Evolutionary conservation across 306 rosid genomes (phyloP).

Genomic region (Malus orientalis): DNA sequence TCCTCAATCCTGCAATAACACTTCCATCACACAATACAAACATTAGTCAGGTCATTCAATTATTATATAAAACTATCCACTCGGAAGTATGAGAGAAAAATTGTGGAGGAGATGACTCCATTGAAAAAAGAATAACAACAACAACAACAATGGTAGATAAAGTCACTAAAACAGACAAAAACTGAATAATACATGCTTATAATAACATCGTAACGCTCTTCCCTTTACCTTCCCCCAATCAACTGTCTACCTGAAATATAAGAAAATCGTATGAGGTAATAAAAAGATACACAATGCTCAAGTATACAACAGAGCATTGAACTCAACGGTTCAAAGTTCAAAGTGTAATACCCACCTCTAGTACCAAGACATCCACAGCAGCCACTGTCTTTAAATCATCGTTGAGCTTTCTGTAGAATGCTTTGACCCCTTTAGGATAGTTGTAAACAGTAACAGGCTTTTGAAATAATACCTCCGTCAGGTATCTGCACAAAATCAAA

Average conservation of each 20-base stretch:
- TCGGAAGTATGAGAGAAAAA: neutral
- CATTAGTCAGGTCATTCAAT: neutral
- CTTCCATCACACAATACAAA: neutral
- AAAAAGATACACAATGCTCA: neutral
- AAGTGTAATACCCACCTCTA: slow-evolving; percentile 49
- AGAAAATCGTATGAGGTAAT: neutral
- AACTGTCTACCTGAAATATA: slow-evolving; percentile 73
- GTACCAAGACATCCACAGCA: slow-evolving; percentile 98
- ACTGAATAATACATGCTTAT: slow-evolving; percentile 34
- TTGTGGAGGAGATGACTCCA: neutral
- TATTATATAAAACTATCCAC: neutral
- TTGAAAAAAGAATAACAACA: neutral
- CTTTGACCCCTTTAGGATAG: slow-evolving; percentile 87
- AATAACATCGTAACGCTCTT: slow-evolving; percentile 73
- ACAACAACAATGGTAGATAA: neutral
- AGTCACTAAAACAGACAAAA: too few relatives aligned
- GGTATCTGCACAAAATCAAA: slow-evolving; percentile 46
- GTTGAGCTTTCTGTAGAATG: slow-evolving; percentile 93
- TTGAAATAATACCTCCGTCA: slow-evolving; percentile 75
- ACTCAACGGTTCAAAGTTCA: neutral
- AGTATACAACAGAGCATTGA: neutral
- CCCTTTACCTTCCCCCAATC: slow-evolving; percentile 93
- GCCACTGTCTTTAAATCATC: slow-evolving; percentile 82
- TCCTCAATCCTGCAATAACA: slow-evolving; percentile 57
- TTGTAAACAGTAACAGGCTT: slow-evolving; percentile 81